Percentiles rank a stretch among this genome's conserved stretches.
Evolutionary conservation across 2,329 filamentous ascomycete genomes (phyloP).

Genomic region (Teratosphaeria nubilosa): DNA sequence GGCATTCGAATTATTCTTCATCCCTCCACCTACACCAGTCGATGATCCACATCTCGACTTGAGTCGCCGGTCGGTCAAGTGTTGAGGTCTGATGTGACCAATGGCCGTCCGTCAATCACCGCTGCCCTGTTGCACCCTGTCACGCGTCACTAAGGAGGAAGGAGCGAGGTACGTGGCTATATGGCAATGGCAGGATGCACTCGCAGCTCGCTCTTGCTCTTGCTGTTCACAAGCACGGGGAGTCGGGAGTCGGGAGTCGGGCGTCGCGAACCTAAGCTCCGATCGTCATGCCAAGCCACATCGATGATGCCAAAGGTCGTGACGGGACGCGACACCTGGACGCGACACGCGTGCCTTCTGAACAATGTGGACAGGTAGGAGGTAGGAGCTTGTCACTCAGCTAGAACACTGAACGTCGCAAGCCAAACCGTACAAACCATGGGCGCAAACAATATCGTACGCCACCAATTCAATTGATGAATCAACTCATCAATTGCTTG

Average conservation of each 20-base stretch:
- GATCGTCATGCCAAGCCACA: not conserved
- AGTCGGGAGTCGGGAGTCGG: too few species aligned
- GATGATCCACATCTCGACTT: constrained; percentile 70
- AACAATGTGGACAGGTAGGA: not conserved
- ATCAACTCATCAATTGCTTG: not conserved
- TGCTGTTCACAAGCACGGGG: not conserved
- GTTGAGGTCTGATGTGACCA: not conserved
- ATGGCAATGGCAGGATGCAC: not conserved
- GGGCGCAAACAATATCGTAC: constrained; percentile 14
- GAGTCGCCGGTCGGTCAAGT: not conserved
- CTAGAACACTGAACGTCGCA: not conserved
- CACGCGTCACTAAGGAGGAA: not conserved
- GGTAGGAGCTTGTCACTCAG: not conserved
- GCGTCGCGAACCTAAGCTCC: not conserved
- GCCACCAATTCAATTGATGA: not conserved
- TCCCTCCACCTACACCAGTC: constrained; percentile 68
- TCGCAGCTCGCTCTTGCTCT: not conserved
- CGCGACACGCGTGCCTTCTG: not conserved
- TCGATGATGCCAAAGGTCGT: not conserved
- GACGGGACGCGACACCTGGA: not conserved
- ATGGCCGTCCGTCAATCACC: not conserved
- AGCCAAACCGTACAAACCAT: constrained; percentile 1
- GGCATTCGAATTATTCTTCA: not conserved
- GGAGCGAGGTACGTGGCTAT: not conserved
- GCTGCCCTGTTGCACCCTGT: not conserved